phyloP scores from a whole-genome alignment of 257 asterid genomes.

The Mitragyna speciosa region DNA sequence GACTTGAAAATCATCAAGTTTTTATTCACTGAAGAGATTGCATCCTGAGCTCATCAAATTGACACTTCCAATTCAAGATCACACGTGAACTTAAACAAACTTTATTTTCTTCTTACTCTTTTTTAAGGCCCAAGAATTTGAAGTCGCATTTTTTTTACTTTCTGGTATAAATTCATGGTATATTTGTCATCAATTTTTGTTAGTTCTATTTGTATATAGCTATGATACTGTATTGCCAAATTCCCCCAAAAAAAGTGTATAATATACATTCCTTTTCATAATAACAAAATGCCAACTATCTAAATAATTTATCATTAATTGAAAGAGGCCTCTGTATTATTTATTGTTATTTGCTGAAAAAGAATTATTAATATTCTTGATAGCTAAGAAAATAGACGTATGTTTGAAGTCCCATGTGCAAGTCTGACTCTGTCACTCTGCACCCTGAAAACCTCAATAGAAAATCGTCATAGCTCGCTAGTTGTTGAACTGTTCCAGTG shows the following conservation, averaged over 20 bases:
- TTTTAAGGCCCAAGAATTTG: not conserved
- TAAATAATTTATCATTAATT: too few species aligned
- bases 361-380: not conserved
- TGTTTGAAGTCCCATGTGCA: slow-evolving; percentile 18
- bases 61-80: not conserved
- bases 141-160: not conserved
- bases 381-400: not conserved
- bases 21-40: not conserved
- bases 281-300: too few species aligned
- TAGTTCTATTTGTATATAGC: too few species aligned
- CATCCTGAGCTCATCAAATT: not conserved
- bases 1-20: not conserved
- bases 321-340: not conserved
- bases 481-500: slow-evolving; percentile 28
- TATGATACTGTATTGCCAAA: too few species aligned
- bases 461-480: slow-evolving; percentile 11
- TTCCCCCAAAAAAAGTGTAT: too few species aligned
- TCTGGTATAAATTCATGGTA: not conserved
- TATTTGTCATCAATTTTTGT: not conserved
- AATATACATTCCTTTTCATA: too few species aligned
- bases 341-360: not conserved
- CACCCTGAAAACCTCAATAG: slow-evolving; percentile 14
- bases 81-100: not conserved
- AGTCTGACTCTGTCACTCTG: slow-evolving; percentile 13
- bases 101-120: not conserved